phyloP scores from a whole-genome alignment of 495 filamentous ascomycete species.

The Tuber calosporum region DNA sequence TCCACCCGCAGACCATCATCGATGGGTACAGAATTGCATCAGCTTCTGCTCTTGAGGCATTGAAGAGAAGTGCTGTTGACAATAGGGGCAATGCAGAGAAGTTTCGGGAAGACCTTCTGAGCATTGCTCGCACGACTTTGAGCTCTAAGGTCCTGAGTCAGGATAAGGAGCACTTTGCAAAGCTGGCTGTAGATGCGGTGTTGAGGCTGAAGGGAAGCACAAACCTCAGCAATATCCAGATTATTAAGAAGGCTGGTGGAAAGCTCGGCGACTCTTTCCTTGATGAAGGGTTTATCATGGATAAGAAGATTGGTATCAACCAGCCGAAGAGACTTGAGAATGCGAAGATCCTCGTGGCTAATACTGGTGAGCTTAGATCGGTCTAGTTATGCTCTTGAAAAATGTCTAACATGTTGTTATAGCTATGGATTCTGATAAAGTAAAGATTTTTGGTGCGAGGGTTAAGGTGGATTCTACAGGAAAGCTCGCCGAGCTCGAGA shows the following conservation, averaged over 20 bases:
- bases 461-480: conserved; percentile 92
- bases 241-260: conserved; percentile 98
- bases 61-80: conserved; percentile 78
- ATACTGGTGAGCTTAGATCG: conserved; percentile 51
- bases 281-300: conserved; percentile 95
- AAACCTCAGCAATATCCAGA: conserved; percentile 94
- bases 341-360: conserved; percentile 93
- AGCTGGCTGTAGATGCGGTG: conserved; percentile 86
- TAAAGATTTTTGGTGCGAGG: conserved; percentile 96
- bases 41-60: conserved; percentile 71
- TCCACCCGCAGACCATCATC: conserved; percentile 98
- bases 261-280: conserved; percentile 96
- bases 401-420: conserved; percentile 16
- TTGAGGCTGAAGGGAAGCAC: conserved; percentile 82
- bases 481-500: conserved; percentile 93
- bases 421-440: conserved; percentile 98
- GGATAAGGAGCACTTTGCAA: conserved; percentile 85
- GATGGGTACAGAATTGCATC: conserved; percentile 97
- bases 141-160: conserved; percentile 96
- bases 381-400: background rate
- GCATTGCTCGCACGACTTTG: conserved; percentile 91
- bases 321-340: conserved; percentile 96
- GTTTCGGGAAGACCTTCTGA: conserved; percentile 81
- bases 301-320: conserved; percentile 98
- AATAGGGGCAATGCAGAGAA: conserved; percentile 71